Evolutionary conservation across 495 filamentous ascomycete genomes (phyloP).

Genomic region (Aspergillus avenaceus): DNA sequence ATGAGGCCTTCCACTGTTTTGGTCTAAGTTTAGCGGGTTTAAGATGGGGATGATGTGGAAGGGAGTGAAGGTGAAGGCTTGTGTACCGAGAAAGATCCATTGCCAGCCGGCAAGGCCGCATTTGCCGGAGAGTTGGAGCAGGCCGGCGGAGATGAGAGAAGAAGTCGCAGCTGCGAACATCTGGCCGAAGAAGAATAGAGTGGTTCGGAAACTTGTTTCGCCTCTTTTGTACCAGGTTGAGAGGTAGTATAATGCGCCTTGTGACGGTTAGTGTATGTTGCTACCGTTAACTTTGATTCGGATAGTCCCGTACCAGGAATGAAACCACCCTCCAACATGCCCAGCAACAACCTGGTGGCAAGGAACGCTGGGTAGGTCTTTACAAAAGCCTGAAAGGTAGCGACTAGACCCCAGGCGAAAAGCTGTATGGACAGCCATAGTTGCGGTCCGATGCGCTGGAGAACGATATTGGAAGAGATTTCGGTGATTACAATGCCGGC

Average conservation of each 20-base stretch:
- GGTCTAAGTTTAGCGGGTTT: neutral
- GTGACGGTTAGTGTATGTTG: neutral
- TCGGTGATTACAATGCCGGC: constrained; percentile 55
- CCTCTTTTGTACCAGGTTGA: constrained; percentile 57
- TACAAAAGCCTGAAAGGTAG: constrained; percentile 56
- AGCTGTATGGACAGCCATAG: constrained; percentile 53
- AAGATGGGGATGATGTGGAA: neutral
- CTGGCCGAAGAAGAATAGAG: constrained; percentile 53
- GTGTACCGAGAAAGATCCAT: constrained; percentile 56
- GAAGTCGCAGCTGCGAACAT: constrained; percentile 49
- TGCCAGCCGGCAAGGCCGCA: constrained; percentile 53
- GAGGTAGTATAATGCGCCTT: constrained; percentile 55
- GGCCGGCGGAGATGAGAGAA: constrained; percentile 47
- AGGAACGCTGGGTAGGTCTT: constrained; percentile 47
- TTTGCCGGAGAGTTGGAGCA: constrained; percentile 48
- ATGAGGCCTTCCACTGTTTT: constrained; percentile 45
- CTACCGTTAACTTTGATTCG: too few relatives aligned
- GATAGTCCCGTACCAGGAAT: constrained; percentile 42
- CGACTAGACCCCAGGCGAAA: constrained; percentile 56
- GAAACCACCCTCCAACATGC: constrained; percentile 56
- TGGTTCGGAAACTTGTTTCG: constrained; percentile 51
- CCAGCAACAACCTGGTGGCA: constrained; percentile 50
- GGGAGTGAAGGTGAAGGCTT: too few relatives aligned
- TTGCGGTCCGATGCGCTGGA: constrained; percentile 51
- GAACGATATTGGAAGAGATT: constrained; percentile 53